A percentile compares a stretch with the other conserved stretches of the same genome.
Conservation (phyloP, 345 rosid species). For the Linum lewisii region DNA sequence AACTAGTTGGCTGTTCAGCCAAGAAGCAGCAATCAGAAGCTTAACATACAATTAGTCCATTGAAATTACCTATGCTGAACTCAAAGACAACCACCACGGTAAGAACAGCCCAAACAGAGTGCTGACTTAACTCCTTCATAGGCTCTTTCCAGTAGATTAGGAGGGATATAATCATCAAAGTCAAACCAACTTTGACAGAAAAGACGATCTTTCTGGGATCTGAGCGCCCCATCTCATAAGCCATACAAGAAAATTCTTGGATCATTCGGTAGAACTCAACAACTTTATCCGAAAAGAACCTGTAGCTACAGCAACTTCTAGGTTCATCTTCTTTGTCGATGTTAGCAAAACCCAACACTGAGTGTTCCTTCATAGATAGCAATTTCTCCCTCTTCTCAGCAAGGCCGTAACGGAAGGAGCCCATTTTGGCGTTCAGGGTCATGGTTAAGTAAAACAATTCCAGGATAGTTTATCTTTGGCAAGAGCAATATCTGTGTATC, state of each 20-base stretch:
- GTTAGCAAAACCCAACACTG: slow-evolving; percentile 31
- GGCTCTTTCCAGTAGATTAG: slow-evolving; percentile 61
- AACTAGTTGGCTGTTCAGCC: not conserved
- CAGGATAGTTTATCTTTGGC: not conserved
- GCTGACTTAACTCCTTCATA: slow-evolving; percentile 42
- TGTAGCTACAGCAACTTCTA: not conserved
- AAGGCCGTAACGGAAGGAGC: slow-evolving; percentile 35
- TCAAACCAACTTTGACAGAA: slow-evolving; percentile 76
- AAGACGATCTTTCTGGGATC: slow-evolving; percentile 88
- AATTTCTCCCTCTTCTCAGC: slow-evolving; percentile 31
- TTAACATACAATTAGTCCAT: not conserved
- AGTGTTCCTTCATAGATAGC: slow-evolving; percentile 38
- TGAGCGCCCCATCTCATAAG: slow-evolving; percentile 59
- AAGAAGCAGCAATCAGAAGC: not conserved
- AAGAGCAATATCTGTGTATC: not conserved
- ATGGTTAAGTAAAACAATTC: slow-evolving; percentile 10
- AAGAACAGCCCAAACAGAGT: slow-evolving; percentile 87
- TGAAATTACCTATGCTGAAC: slow-evolving; percentile 69
- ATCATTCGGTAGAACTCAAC: slow-evolving; percentile 16
- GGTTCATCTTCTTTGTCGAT: slow-evolving; percentile 10
- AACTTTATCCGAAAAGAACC: slow-evolving; percentile 20
- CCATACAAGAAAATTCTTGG: slow-evolving; percentile 34
- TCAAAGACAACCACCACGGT: slow-evolving; percentile 91
- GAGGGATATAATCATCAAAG: slow-evolving; percentile 60
- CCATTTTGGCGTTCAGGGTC: slow-evolving; percentile 48